phyloP scores from a whole-genome alignment of 257 asterid species.

The Datura wrightii region DNA sequence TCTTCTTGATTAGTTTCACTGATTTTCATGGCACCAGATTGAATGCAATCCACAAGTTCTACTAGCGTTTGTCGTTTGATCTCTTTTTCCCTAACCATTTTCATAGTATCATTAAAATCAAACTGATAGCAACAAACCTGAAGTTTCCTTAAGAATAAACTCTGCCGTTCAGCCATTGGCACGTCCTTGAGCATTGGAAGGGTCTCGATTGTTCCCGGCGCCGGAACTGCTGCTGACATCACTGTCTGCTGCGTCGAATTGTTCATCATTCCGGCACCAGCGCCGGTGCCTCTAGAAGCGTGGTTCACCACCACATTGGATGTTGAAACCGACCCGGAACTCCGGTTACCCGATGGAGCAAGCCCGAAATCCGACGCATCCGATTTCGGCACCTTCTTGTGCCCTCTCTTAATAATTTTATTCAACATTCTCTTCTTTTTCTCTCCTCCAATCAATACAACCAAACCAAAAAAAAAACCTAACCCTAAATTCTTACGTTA shows the following conservation, averaged over 20 bases:
- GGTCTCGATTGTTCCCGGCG: constrained; percentile 53
- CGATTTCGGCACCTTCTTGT: constrained; percentile 27
- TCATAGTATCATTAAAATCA: constrained; percentile 62
- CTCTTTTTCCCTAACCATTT: constrained; percentile 68
- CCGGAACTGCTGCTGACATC: constrained; percentile 34
- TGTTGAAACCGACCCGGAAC: constrained; percentile 28
- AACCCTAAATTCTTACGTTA: constrained; percentile 21
- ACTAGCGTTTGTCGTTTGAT: constrained; percentile 65
- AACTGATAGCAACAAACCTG: constrained; percentile 62
- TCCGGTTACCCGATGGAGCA: constrained; percentile 17
- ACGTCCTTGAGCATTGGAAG: constrained; percentile 74
- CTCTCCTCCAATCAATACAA: constrained; percentile 10
- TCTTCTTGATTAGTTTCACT: constrained; percentile 73
- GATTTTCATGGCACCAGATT: constrained; percentile 60
- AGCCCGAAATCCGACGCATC: neutral
- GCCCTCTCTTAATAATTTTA: constrained; percentile 28
- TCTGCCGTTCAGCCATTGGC: constrained; percentile 62
- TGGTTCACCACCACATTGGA: constrained; percentile 28
- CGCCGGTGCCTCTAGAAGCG: constrained; percentile 3
- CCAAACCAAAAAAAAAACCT: neutral
- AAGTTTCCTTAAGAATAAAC: constrained; percentile 61
- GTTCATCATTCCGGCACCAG: neutral
- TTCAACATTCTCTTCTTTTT: constrained; percentile 22
- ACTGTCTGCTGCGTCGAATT: neutral
- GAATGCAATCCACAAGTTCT: constrained; percentile 76